Conservation (phyloP, 306 rosid species). For the Begonia peltatifolia region DNA sequence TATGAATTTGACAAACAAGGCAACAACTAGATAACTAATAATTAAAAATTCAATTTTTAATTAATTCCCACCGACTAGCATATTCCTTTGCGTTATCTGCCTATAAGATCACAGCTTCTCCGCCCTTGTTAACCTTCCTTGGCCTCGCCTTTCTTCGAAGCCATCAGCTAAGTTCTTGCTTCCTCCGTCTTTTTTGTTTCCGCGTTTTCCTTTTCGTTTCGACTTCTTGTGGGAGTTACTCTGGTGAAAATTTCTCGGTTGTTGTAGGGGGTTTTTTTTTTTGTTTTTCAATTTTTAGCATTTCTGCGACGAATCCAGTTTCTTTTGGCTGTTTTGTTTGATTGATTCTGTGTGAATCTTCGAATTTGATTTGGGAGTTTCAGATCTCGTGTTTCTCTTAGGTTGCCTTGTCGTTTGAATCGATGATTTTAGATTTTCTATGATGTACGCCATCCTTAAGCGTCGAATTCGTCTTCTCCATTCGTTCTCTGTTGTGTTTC, state of each 20-base stretch:
- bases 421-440: conserved; percentile 28
- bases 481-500: conserved; percentile 48
- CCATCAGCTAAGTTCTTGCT: neutral
- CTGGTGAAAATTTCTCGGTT: neutral
- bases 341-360: neutral
- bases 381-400: neutral
- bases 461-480: conserved; percentile 37
- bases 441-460: conserved; percentile 23
- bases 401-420: conserved; percentile 4
- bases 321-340: neutral
- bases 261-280: neutral
- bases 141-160: neutral
- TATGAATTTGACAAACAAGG: too few relatives aligned
- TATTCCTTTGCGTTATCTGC: neutral
- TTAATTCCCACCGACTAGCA: too few relatives aligned
- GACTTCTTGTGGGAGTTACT: neutral
- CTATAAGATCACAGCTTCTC: neutral
- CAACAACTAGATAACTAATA: too few relatives aligned
- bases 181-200: neutral
- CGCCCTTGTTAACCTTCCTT: neutral
- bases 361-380: neutral
- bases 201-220: neutral
- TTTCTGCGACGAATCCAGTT: neutral
- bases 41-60: too few relatives aligned
- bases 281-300: neutral